Evolutionary conservation across 306 rosid genomes (phyloP).

Genomic region (Ammopiptanthus mongolicus): DNA sequence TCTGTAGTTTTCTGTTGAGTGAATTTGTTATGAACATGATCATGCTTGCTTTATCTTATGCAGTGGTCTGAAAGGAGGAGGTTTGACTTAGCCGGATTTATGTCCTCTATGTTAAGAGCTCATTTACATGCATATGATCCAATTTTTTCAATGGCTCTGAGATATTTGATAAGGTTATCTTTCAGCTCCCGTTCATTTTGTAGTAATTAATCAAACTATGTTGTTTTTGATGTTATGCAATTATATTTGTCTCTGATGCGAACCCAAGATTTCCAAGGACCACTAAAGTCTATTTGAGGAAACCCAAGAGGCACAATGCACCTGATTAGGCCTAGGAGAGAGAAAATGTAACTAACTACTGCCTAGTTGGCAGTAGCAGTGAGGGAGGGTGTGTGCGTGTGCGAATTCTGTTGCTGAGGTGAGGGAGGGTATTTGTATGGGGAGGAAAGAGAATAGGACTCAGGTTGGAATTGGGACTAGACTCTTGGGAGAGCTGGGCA

Average conservation of each 20-base stretch:
- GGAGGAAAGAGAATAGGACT: no score
- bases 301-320: no score
- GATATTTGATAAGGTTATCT: constrained; percentile 89
- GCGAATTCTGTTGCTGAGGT: no score
- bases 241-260: background rate
- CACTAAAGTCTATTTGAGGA: no score
- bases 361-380: no score
- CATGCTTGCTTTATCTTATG: constrained; percentile 24
- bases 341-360: no score
- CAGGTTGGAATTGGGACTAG: no score
- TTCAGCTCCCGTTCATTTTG: constrained; percentile 6
- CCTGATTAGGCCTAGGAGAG: no score
- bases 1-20: constrained; percentile 4
- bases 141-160: constrained; percentile 81
- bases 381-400: no score
- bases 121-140: constrained; percentile 98
- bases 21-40: constrained; percentile 4
- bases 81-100: constrained; percentile 77
- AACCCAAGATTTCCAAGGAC: no score
- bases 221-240: background rate
- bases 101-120: constrained; percentile 86
- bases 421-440: no score
- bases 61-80: constrained; percentile 97
- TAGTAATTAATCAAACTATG: background rate
- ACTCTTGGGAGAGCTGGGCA: no score